Conservation (phyloP, 192 early-diverging fungal genomes). For the Chytriomyces confervae region DNA sequence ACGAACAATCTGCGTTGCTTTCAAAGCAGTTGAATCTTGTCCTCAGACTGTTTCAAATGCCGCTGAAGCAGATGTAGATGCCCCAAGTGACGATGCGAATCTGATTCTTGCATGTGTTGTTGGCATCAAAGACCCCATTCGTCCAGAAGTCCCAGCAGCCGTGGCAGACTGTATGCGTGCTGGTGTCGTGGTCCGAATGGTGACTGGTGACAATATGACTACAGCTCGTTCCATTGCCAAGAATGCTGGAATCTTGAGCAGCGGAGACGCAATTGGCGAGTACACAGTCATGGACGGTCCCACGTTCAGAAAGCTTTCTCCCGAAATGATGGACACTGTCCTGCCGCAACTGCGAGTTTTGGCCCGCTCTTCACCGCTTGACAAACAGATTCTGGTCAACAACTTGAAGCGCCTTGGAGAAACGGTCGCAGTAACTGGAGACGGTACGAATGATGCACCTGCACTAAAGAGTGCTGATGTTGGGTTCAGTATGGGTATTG, state of each 20-base stretch:
- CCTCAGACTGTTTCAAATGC: background rate
- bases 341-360: constrained; percentile 94
- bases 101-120: constrained; percentile 86
- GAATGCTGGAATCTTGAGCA: constrained; percentile 89
- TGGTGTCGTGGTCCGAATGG: constrained; percentile 97
- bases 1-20: constrained; percentile 89
- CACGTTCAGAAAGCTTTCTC: constrained; percentile 82
- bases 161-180: constrained; percentile 84
- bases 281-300: constrained; percentile 96
- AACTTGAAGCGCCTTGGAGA: constrained; percentile 82
- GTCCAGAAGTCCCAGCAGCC: constrained; percentile 91
- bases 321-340: constrained; percentile 85
- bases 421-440: constrained; percentile 97
- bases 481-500: constrained; percentile 99
- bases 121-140: constrained; percentile 97
- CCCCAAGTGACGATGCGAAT: constrained; percentile 61
- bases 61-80: constrained; percentile 59
- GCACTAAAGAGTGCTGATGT: constrained; percentile 95
- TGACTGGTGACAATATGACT: constrained; percentile 94
- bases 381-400: constrained; percentile 94
- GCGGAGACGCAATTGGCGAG: constrained; percentile 42
- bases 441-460: constrained; percentile 97
- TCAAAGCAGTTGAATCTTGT: constrained; percentile 36
- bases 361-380: constrained; percentile 91
- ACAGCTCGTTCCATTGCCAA: constrained; percentile 95